These are phyloP conservation scores for Haplosporangium gracile DNA, from an alignment of 192 early-diverging fungal genomes.

Conservation along the genomic window DNA sequence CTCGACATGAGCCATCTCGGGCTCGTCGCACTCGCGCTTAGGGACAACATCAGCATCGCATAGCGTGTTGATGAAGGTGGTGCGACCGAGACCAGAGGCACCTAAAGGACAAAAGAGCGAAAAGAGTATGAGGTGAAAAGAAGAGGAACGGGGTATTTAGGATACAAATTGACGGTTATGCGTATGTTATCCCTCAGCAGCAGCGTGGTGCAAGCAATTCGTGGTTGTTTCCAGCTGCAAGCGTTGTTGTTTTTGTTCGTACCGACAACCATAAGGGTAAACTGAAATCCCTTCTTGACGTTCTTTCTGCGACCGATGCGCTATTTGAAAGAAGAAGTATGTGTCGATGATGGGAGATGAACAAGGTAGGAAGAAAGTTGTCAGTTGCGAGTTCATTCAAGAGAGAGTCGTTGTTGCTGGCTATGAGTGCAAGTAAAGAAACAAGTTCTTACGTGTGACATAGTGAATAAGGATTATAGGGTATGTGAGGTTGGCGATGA, in stretches of 20 bases:
- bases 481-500: background rate
- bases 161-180: background rate
- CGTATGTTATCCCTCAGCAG: background rate
- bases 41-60: conserved; percentile 86
- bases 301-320: conserved; percentile 82
- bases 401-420: background rate
- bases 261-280: conserved; percentile 98
- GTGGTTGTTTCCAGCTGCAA: background rate
- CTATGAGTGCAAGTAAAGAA: background rate
- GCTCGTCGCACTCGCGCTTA: conserved; percentile 71
- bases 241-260: conserved; percentile 48
- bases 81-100: conserved; percentile 96
- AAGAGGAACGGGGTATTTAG: background rate
- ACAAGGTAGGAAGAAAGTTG: background rate
- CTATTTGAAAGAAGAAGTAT: conserved; percentile 23
- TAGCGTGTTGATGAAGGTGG: conserved; percentile 98
- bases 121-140: background rate
- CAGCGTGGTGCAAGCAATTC: background rate
- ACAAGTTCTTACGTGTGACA: conserved; percentile 45
- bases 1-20: conserved; percentile 84
- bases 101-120: conserved; percentile 59
- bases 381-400: background rate
- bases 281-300: conserved; percentile 95
- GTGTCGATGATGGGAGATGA: background rate
- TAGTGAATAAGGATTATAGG: conserved; percentile 16